A percentile compares a stretch with the other conserved stretches of the same genome.
Conservation (phyloP, 805 yeast species). For the Blastobotrys chiropterorum region DNA sequence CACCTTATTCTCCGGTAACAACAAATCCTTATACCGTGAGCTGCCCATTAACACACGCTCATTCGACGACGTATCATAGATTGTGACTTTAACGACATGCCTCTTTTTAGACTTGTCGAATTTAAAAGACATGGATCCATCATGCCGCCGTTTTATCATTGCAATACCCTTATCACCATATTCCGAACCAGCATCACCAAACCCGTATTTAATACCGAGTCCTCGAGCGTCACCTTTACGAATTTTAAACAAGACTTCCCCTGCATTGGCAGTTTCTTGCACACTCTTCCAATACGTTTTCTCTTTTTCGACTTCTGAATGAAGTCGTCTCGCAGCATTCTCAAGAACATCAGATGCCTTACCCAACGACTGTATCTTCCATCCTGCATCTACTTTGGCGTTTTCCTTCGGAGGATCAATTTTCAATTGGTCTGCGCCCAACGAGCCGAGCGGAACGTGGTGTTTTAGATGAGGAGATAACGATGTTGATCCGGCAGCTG, state of each 20-base stretch:
- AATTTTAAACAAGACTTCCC: conserved; percentile 64
- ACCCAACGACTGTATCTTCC: conserved; percentile 72
- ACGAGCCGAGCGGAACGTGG: conserved; percentile 67
- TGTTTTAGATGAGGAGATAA: conserved; percentile 80
- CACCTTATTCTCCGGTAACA: conserved; percentile 26
- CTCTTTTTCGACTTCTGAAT: conserved; percentile 54
- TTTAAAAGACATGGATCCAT: conserved; percentile 41
- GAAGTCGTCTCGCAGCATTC: conserved; percentile 45
- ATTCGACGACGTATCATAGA: conserved; percentile 37
- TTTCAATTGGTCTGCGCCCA: conserved; percentile 35
- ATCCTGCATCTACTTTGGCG: conserved; percentile 56
- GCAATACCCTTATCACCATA: conserved; percentile 75
- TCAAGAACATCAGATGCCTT: conserved; percentile 49
- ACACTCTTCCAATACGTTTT: conserved; percentile 59
- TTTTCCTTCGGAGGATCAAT: conserved; percentile 26
- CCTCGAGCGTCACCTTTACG: conserved; percentile 50
- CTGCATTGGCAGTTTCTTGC: conserved; percentile 34
- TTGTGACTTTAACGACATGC: conserved; percentile 52
- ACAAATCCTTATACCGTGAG: conserved; percentile 9
- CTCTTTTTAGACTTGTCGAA: conserved; percentile 33
- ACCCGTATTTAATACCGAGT: conserved; percentile 83
- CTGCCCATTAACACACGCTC: conserved; percentile 14
- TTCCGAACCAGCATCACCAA: conserved; percentile 81
- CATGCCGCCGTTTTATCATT: conserved; percentile 46
- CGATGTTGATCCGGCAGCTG: conserved; percentile 79